Evolutionary conservation across 306 rosid genomes (phyloP), one percentile per base, ranked within the genome.

Genomic region (Vigna mungo): DNA sequence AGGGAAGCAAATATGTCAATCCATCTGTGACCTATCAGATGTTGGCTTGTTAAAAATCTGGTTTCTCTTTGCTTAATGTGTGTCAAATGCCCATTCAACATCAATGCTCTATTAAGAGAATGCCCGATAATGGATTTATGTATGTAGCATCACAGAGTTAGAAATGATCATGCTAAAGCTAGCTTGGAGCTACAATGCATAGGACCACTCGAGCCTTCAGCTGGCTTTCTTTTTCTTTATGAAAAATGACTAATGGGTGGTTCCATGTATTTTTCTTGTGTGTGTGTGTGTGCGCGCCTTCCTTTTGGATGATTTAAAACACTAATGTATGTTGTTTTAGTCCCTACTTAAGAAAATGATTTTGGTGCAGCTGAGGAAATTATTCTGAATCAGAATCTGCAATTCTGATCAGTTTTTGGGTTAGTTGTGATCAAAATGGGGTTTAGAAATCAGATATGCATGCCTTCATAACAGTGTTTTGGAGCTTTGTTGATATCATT

Each of bases 1-100:
- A 27, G 77, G 69, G 44, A 39, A 70, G 74, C 41, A 64, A 51
- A 55, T 34, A 11, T 76, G 48, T 82, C 34, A 4, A 54, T 60
- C 68, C 54, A 27, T 69, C 68, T 67, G 16, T 70, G 54, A 68
- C 63, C 75, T 41, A 55, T 43, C 36, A 47, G 39, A 44, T 53
- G 20, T 20, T 48, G 59, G 13, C 82, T 59, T 36, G 77, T 37
- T 61, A 59, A 34, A 77, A 44, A 60, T 32, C 61, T 58, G 53
- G 37, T 18, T 56, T 44, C 17, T 18, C 60, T 47, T 54, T 55
- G 20, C 25, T 55, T 54, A 56, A 54, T 66, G 16, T 76, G 17
- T 54, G 34, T 55, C 74, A 15, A 54, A 32, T 39, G 4, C 21
- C 47, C 6, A 39, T 39, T 25, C 56, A 77, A 54, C 58, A 46